Conservation (phyloP, 2,329 filamentous ascomycete genomes). For the Aspergillus luchuensis region DNA sequence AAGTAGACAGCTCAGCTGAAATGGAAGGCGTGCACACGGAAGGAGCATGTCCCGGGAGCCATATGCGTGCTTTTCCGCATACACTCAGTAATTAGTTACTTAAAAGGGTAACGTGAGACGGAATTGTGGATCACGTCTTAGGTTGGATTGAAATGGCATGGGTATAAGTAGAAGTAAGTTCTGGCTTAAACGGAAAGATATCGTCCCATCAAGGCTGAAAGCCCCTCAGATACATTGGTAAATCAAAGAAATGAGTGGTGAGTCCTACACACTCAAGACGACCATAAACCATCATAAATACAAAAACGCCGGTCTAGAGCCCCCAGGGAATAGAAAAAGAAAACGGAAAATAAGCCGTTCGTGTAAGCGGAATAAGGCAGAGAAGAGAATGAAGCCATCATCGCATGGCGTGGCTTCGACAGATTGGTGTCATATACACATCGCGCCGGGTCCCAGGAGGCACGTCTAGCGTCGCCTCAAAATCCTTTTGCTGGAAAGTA, state of each 20-base stretch:
- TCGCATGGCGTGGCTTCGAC: neutral
- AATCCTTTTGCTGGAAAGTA: neutral
- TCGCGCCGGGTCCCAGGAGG: neutral
- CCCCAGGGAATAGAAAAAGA: constrained; percentile 3
- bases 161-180: neutral
- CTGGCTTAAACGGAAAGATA: neutral
- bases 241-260: constrained; percentile 2
- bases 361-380: neutral
- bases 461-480: constrained; percentile 8
- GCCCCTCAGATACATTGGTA: constrained; percentile 7
- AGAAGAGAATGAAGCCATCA: neutral
- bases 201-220: neutral
- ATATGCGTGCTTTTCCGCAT: neutral
- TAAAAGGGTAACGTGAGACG: neutral
- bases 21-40: neutral
- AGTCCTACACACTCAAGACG: constrained; percentile 3
- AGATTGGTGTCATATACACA: constrained; percentile 5
- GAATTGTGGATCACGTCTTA: neutral
- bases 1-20: neutral
- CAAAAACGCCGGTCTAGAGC: constrained; percentile 8
- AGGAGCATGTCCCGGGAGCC: neutral
- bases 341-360: neutral
- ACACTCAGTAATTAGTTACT: neutral
- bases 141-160: neutral
- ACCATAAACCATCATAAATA: constrained; percentile 9